Percentiles rank a stretch among this genome's conserved stretches.
Conservation (phyloP, 208 protist genomes). For the Leishmania arabica region DNA sequence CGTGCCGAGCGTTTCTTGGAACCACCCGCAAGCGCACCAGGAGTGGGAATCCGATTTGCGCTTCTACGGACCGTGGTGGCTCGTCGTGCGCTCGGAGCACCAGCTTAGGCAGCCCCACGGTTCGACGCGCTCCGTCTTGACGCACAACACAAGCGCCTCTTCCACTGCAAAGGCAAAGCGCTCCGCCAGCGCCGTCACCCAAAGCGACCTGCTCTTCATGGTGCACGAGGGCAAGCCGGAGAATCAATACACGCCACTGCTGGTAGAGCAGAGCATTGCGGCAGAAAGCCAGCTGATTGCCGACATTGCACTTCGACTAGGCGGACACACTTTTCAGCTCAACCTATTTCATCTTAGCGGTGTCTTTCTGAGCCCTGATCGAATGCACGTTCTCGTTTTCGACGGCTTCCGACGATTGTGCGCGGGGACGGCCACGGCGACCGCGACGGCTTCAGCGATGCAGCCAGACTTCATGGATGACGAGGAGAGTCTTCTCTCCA, state of each 20-base stretch:
- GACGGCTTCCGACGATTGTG: conserved; percentile 47
- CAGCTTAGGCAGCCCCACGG: background rate
- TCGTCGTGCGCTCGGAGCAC: conserved; percentile 45
- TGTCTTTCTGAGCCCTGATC: conserved; percentile 55
- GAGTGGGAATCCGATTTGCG: conserved; percentile 72
- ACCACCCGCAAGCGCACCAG: conserved; percentile 24
- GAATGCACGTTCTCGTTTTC: conserved; percentile 65
- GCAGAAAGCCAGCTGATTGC: conserved; percentile 63
- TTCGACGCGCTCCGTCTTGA: background rate
- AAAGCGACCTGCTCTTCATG: background rate
- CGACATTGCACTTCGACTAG: conserved; percentile 54
- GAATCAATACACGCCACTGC: conserved; percentile 44
- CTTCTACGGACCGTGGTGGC: conserved; percentile 73
- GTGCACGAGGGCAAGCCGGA: conserved; percentile 23
- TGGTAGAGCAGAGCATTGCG: conserved; percentile 23
- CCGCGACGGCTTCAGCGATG: background rate
- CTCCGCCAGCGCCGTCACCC: too few species aligned
- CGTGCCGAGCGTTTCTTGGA: conserved; percentile 35
- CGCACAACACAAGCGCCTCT: background rate
- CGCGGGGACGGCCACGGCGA: background rate
- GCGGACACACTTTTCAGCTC: conserved; percentile 34
- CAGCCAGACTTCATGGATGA: background rate
- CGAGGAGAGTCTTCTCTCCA: conserved; percentile 30
- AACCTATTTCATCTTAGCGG: conserved; percentile 73
- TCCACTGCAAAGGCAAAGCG: background rate